A percentile compares a stretch with the other conserved stretches of the same genome.
phyloP scores from a whole-genome alignment of 805 yeast genomes.

The Saccharomycopsis babjevae region DNA sequence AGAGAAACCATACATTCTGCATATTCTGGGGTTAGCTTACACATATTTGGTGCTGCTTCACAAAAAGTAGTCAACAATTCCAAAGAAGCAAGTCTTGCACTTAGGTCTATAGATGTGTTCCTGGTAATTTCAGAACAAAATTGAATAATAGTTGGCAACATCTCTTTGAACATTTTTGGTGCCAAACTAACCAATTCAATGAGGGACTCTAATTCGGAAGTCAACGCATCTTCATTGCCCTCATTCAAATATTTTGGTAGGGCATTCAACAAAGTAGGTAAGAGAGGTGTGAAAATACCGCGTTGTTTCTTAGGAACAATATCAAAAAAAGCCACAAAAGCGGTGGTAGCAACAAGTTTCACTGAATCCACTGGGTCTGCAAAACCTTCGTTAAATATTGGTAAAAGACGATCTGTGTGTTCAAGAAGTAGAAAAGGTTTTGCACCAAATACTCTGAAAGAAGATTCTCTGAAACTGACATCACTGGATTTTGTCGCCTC shows the following conservation, averaged over 20 bases:
- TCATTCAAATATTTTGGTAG: constrained; percentile 73
- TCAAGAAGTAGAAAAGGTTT: constrained; percentile 66
- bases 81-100: constrained; percentile 74
- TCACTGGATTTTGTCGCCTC: constrained; percentile 46
- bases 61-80: constrained; percentile 85
- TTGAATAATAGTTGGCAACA: constrained; percentile 81
- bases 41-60: constrained; percentile 92
- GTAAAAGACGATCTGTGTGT: constrained; percentile 45
- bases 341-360: constrained; percentile 82
- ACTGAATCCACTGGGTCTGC: constrained; percentile 73
- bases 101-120: constrained; percentile 67
- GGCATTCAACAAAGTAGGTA: constrained; percentile 78
- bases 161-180: constrained; percentile 85
- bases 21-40: constrained; percentile 67
- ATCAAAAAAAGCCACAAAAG: constrained; percentile 84
- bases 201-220: constrained; percentile 79
- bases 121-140: constrained; percentile 79
- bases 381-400: constrained; percentile 73
- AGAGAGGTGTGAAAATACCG: constrained; percentile 63
- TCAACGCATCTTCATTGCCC: constrained; percentile 72
- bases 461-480: constrained; percentile 73
- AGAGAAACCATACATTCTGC: constrained; percentile 61
- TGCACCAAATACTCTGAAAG: constrained; percentile 79
- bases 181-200: constrained; percentile 89
- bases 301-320: constrained; percentile 70